Evolutionary conservation across 345 rosid genomes (phyloP), one percentile per base, ranked within the genome.

Genomic region (Orychophragmus violaceus): DNA sequence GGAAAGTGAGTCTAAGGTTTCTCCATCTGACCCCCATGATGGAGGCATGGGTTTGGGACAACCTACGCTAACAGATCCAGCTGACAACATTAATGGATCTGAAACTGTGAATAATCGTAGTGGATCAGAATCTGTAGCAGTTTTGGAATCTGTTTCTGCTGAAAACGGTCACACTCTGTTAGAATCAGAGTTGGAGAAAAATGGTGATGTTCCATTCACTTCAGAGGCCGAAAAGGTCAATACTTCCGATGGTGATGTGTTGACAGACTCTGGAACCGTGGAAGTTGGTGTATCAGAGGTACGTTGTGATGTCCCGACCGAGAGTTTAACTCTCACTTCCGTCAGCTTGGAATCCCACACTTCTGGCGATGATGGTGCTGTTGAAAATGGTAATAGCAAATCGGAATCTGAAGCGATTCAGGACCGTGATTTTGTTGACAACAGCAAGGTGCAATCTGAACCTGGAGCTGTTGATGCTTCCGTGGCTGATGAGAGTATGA

Each of bases 361-460:
- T 44, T 55, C 64, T 63, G 52, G 36, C 27, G 24, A 30, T 22
- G 56, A 55, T 63, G 29, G 19, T 71, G 52, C 35, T 46, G 64
- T 46, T 72, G 71, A 66, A 66, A 61, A 53, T 45, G 74, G 63
- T 25, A 24, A 30, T 19, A 44, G 49, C 51, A 53, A 67, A 44
- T 45, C 44, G 6, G 74, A 60, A 61, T 42, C 68, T 39, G 76
- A 62, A 59, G 63, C 17, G 36, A 76, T 25, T 27, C 48, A 18
- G 60, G 69, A 49, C 25, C 44, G 57, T 62, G 37, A 50, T 32
- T 13, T 50, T 19, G 19, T 29, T 71, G 74, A 74, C 60, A 28
- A 62, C 32, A 60, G 33, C 56, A 62, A 69, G 62, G 64, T 56
- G 62, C 76, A 65, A 56, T 64, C 77, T 25, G 79, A 76, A 51